phyloP scores from a whole-genome alignment of 805 yeast genomes.

The Pichia gijzeniarum region DNA sequence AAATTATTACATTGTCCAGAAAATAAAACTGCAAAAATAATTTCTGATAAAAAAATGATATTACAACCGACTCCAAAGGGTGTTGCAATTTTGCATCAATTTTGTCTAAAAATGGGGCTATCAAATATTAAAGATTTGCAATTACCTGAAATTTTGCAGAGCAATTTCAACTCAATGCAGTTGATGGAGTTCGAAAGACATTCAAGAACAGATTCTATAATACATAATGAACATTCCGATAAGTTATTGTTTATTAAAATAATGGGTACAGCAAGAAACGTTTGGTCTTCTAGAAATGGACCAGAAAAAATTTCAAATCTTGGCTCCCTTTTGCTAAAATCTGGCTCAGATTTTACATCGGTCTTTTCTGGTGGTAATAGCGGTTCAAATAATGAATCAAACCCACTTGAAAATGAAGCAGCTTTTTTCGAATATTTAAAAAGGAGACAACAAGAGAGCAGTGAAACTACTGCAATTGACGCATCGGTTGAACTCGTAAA shows the following conservation, averaged over 20 bases:
- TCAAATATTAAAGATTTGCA: constrained; percentile 20
- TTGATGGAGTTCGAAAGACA: constrained; percentile 64
- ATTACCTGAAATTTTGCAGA: constrained; percentile 32
- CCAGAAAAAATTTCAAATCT: constrained; percentile 43
- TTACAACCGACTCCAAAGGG: constrained; percentile 94
- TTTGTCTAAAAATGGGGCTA: constrained; percentile 49
- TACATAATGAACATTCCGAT: constrained; percentile 58
- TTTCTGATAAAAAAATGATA: constrained; percentile 33
- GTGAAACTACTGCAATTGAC: too few species aligned
- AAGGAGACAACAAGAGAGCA: constrained; percentile 14
- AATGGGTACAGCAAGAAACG: constrained; percentile 62
- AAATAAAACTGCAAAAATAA: constrained; percentile 54
- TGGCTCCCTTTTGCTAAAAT: constrained; percentile 10
- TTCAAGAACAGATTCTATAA: constrained; percentile 46
- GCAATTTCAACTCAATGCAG: constrained; percentile 65
- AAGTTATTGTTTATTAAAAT: constrained; percentile 52
- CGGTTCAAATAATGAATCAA: not conserved
- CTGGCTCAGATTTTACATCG: constrained; percentile 1
- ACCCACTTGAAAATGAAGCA: constrained; percentile 12
- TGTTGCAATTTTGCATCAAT: constrained; percentile 57
- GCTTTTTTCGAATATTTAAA: constrained; percentile 21
- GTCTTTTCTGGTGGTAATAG: not conserved
- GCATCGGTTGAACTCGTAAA: not conserved
- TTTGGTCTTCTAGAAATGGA: constrained; percentile 54
- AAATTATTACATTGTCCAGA: constrained; percentile 68